Percentiles rank a stretch among this genome's conserved stretches.
Conservation (phyloP, 2,329 filamentous ascomycete species). For the Fusarium sp. region DNA sequence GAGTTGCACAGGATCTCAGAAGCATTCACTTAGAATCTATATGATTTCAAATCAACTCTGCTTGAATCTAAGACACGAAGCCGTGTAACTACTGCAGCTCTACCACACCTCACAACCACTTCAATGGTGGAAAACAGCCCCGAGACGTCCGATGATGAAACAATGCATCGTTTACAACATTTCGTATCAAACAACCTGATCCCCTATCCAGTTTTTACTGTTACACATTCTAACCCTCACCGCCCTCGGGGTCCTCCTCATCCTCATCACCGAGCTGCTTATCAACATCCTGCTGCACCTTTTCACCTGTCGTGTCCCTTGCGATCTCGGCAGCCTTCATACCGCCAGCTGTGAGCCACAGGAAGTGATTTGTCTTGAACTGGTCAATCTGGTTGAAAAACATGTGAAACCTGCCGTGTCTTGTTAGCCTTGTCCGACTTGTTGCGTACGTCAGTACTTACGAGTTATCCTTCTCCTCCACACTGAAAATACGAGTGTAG, state of each 20-base stretch:
- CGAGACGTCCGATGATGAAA: constrained; percentile 7
- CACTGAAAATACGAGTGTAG: constrained; percentile 87
- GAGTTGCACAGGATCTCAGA: not conserved
- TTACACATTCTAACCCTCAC: constrained; percentile 48
- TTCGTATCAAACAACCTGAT: not conserved
- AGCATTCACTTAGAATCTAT: not conserved
- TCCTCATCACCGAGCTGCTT: constrained; percentile 62
- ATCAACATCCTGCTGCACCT: constrained; percentile 54
- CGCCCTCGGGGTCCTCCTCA: constrained; percentile 58
- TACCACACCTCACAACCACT: not conserved
- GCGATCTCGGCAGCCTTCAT: constrained; percentile 64
- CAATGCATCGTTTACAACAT: constrained; percentile 1
- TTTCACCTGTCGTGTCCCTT: constrained; percentile 43
- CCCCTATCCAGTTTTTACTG: constrained; percentile 12
- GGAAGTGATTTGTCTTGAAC: constrained; percentile 74
- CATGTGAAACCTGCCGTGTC: constrained; percentile 67
- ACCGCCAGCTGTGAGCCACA: constrained; percentile 77
- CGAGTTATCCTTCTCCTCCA: constrained; percentile 88
- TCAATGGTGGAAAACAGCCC: not conserved
- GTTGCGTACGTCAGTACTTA: constrained; percentile 58
- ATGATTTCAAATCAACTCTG: constrained; percentile 14
- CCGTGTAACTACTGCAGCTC: not conserved
- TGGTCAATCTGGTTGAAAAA: constrained; percentile 84
- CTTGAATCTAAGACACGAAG: not conserved
- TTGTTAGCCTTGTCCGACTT: constrained; percentile 18